phyloP scores from a whole-genome alignment of 2,329 filamentous ascomycete genomes.

The Alternaria sp. region DNA sequence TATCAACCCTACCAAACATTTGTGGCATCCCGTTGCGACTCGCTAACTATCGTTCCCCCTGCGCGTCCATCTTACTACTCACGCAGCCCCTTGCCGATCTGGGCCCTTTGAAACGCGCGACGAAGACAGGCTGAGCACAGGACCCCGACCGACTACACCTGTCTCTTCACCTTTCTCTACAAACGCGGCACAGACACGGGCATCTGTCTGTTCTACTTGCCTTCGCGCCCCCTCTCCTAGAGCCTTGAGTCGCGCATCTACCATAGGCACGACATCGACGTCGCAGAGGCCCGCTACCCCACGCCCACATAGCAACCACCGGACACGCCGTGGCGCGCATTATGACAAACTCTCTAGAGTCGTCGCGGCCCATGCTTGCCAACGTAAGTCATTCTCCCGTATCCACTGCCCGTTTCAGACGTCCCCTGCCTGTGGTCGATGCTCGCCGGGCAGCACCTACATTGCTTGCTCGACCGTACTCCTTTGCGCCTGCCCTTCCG shows the following conservation, averaged over 20 bases:
- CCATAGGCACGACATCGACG: neutral
- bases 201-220: neutral
- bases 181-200: slow-evolving; percentile 8
- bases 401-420: slow-evolving; percentile 42
- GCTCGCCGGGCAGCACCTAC: slow-evolving; percentile 17
- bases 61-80: slow-evolving; percentile 26
- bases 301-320: slow-evolving; percentile 2
- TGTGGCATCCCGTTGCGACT: slow-evolving; percentile 9
- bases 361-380: slow-evolving; percentile 52
- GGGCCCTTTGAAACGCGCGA: slow-evolving; percentile 34
- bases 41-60: slow-evolving; percentile 14
- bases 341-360: slow-evolving; percentile 53
- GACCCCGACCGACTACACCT: slow-evolving; percentile 14
- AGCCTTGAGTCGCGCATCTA: neutral
- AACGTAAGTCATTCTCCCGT: slow-evolving; percentile 46
- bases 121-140: slow-evolving; percentile 27
- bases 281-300: neutral
- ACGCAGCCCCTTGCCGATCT: slow-evolving; percentile 37
- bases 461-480: slow-evolving; percentile 4
- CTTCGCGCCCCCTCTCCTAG: neutral
- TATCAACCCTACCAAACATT: neutral
- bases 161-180: slow-evolving; percentile 10
- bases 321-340: slow-evolving; percentile 16
- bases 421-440: slow-evolving; percentile 29
- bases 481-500: slow-evolving; percentile 8